Evolutionary conservation across 1,139 yeast species (phyloP).

Genomic region (Pichia sp.): DNA sequence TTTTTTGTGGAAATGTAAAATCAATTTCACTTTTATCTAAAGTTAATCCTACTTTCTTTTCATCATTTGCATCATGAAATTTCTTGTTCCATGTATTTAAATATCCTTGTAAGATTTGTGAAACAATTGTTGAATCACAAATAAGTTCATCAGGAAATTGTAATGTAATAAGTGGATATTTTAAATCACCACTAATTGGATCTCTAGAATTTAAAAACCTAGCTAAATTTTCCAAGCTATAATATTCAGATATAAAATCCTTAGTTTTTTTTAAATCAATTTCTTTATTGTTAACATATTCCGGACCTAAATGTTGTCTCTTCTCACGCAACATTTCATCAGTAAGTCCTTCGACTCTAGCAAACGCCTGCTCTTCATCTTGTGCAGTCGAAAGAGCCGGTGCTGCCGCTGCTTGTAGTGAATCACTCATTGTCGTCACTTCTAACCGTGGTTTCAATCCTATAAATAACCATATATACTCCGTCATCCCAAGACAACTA

Average conservation of each 20-base stretch:
- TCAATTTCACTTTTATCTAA: constrained; percentile 8
- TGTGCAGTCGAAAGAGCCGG: constrained; percentile 32
- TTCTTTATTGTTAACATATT: constrained; percentile 9
- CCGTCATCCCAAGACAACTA: no score
- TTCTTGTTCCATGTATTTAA: constrained; percentile 19
- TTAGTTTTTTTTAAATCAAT: constrained; percentile 26
- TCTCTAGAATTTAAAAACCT: constrained; percentile 33
- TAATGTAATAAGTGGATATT: constrained; percentile 55
- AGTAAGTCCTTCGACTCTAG: constrained; percentile 17
- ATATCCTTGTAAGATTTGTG: constrained; percentile 40
- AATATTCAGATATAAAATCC: constrained; percentile 40
- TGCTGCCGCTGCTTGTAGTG: constrained; percentile 18
- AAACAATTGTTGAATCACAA: constrained; percentile 70
- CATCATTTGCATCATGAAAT: constrained; percentile 9
- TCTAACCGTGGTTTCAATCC: no score
- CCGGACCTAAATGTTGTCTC: constrained; percentile 27
- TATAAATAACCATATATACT: no score
- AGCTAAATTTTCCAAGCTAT: constrained; percentile 44
- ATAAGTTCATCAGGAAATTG: constrained; percentile 86
- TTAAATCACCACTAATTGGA: constrained; percentile 22
- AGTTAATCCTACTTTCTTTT: constrained; percentile 11
- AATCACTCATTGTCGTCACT: background rate
- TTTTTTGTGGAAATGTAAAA: constrained; percentile 7
- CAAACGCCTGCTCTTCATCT: constrained; percentile 26
- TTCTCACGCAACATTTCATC: constrained; percentile 12